A percentile compares a stretch with the other conserved stretches of the same genome.
Conservation (phyloP, 2,329 filamentous ascomycete species). For the Pestalotiopsis sp. region DNA sequence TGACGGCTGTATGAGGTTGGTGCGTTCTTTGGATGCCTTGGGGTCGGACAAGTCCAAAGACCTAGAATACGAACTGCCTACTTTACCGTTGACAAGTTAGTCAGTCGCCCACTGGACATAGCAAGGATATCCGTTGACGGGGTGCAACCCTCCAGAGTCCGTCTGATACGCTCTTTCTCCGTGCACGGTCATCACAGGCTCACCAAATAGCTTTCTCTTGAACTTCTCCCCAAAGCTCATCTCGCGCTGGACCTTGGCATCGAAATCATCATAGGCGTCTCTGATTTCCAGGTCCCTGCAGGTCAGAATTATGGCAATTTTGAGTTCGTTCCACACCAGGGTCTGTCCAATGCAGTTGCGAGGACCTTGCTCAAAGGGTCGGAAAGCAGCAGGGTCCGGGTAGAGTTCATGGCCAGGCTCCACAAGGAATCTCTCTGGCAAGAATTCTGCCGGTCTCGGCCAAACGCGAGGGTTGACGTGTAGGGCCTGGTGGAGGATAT, state of each 20-base stretch:
- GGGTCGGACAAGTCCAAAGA: no score
- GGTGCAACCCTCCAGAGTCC: conserved; percentile 12
- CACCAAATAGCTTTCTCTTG: background rate
- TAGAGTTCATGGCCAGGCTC: conserved; percentile 7
- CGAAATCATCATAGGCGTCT: conserved; percentile 15
- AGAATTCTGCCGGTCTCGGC: conserved; percentile 12
- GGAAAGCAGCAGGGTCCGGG: conserved; percentile 5
- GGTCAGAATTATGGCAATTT: conserved; percentile 7
- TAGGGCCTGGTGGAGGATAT: conserved; percentile 11
- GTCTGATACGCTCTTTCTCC: conserved; percentile 17
- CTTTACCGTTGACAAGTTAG: no score
- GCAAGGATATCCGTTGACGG: conserved; percentile 14
- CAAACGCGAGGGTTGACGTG: conserved; percentile 14
- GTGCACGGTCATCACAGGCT: conserved; percentile 8
- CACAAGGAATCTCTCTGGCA: conserved; percentile 16
- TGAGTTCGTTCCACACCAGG: background rate
- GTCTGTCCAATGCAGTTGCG: conserved; percentile 17
- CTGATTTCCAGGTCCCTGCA: conserved; percentile 9
- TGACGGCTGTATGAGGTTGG: no score
- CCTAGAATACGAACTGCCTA: no score
- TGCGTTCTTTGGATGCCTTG: no score
- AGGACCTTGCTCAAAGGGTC: conserved; percentile 17
- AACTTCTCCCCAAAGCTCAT: background rate
- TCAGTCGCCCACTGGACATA: conserved; percentile 9
- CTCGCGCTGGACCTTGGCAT: conserved; percentile 4